Evolutionary conservation across 1,284 basidiomycete species (phyloP), one percentile per base, ranked within the genome.

Genomic region (Mycosarcoma maydis): DNA sequence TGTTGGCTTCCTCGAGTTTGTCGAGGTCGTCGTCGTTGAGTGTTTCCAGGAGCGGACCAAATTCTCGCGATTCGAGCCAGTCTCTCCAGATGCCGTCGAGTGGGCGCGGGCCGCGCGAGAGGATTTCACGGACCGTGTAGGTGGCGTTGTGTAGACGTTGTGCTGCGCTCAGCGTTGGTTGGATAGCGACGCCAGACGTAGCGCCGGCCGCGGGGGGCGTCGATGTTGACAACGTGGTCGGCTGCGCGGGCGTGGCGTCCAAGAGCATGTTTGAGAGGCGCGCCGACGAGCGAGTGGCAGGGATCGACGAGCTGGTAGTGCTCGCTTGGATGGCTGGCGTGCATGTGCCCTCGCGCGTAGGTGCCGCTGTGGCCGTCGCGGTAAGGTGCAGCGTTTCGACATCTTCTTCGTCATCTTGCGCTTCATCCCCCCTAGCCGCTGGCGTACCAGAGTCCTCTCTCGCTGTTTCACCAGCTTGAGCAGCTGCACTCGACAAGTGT

Each of bases 71-170:
- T 78, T 98, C 95, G 47, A 87, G 87, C 92, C 92, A 98, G 80
- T 98, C 95, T 45, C 94, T 85, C 93, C 94, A 98, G 1, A 94
- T 90, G 54, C 92, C 91, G 78, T 88, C 88, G 41, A 98, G 83
- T n/a, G 87, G 85, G 79, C 90, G 90, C 2, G 92, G 91, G 0
- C 92, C 91, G 16, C 75, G 50, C 7, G 73, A 57, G n/a, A 74
- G 51, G 30, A 77, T 61, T 20, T 77, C 75, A 6, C 72, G 61
- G 13, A 77, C 59, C 6, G 67, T 74, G 36, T 66, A 66, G 2
- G 53, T 45, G 13, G 68, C 68, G 26, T 60, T 57, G 46, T 65
- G 46, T 16, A 71, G 54, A 4, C 61, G 56, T 36, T 71, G 61
- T 1, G 61, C 34, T 0, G 68, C 39, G 17, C 26, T 65, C 1